These are phyloP conservation scores for Rhizoclosmatium sp. DNA, from an alignment of 192 early-diverging fungal species.

Conservation along the genomic window DNA sequence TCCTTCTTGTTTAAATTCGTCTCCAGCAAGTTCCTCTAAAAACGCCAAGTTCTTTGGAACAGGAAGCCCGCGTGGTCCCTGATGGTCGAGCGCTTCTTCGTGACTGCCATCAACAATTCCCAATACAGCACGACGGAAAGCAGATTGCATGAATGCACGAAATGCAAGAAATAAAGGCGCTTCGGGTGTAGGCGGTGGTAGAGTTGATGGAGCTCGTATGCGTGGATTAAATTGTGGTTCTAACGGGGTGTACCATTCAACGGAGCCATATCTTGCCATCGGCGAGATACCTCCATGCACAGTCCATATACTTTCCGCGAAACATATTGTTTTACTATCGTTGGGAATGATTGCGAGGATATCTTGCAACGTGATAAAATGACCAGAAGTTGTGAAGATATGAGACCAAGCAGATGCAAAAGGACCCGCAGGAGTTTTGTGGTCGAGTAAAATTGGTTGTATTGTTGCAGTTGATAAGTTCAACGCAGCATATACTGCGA, in stretches of 20 bases:
- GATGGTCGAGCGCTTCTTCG: not conserved
- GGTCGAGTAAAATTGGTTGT: slow-evolving; percentile 38
- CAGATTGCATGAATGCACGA: slow-evolving; percentile 28
- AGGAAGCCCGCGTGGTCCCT: not conserved
- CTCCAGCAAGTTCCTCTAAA: not conserved
- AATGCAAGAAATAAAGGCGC: slow-evolving; percentile 35
- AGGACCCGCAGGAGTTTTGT: slow-evolving; percentile 25
- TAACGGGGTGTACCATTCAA: not conserved
- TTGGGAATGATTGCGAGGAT: not conserved
- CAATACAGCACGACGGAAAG: not conserved
- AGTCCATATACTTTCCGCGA: slow-evolving; percentile 22
- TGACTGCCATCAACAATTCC: not conserved
- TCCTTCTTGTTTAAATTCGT: not conserved
- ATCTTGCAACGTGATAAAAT: not conserved
- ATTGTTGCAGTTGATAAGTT: slow-evolving; percentile 9
- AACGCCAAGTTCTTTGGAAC: not conserved
- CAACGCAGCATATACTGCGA: slow-evolving; percentile 33
- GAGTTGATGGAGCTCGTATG: not conserved
- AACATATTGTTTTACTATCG: slow-evolving; percentile 4
- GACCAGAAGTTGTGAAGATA: slow-evolving; percentile 8
- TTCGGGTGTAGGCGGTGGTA: not conserved
- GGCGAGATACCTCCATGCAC: slow-evolving; percentile 38
- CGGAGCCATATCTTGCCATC: slow-evolving; percentile 13
- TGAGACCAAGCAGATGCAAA: slow-evolving; percentile 29
- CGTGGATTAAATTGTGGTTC: not conserved